Evolutionary conservation across 805 yeast genomes (phyloP).

Genomic region (Hermanozyma aechmeae): DNA sequence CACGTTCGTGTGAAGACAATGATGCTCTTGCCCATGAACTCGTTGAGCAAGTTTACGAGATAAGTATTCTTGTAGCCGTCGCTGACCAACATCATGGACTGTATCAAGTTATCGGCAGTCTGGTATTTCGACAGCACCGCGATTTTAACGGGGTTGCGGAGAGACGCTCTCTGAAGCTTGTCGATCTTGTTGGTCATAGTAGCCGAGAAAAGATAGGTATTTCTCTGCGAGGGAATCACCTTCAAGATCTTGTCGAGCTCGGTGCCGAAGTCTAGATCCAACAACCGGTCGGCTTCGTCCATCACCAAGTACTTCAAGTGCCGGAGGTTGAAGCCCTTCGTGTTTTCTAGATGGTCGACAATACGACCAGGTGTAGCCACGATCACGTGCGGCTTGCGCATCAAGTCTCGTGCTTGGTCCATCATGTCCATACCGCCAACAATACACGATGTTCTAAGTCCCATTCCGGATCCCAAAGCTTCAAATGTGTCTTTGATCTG

Average conservation of each 20-base stretch:
- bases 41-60: slow-evolving; percentile 74
- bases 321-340: slow-evolving; percentile 79
- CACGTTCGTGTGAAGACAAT: slow-evolving; percentile 91
- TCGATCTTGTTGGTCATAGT: slow-evolving; percentile 95
- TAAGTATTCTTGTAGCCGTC: slow-evolving; percentile 89
- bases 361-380: slow-evolving; percentile 95
- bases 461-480: slow-evolving; percentile 87
- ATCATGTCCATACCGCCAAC: slow-evolving; percentile 99
- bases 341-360: slow-evolving; percentile 88
- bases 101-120: slow-evolving; percentile 90
- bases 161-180: slow-evolving; percentile 87
- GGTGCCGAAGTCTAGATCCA: slow-evolving; percentile 96
- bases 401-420: slow-evolving; percentile 91
- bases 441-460: slow-evolving; percentile 77
- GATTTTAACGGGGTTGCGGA: slow-evolving; percentile 80
- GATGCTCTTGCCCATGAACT: slow-evolving; percentile 72
- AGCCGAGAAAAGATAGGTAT: slow-evolving; percentile 87
- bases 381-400: slow-evolving; percentile 88
- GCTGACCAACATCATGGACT: slow-evolving; percentile 82
- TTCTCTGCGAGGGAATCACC: slow-evolving; percentile 76
- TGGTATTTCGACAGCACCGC: slow-evolving; percentile 84
- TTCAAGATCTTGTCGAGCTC: slow-evolving; percentile 79
- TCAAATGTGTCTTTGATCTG: slow-evolving; percentile 93
- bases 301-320: slow-evolving; percentile 76
- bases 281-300: slow-evolving; percentile 94